These are phyloP conservation scores for Talaromyces adpressus DNA, from an alignment of 495 filamentous ascomycete genomes.

Conservation along the genomic window DNA sequence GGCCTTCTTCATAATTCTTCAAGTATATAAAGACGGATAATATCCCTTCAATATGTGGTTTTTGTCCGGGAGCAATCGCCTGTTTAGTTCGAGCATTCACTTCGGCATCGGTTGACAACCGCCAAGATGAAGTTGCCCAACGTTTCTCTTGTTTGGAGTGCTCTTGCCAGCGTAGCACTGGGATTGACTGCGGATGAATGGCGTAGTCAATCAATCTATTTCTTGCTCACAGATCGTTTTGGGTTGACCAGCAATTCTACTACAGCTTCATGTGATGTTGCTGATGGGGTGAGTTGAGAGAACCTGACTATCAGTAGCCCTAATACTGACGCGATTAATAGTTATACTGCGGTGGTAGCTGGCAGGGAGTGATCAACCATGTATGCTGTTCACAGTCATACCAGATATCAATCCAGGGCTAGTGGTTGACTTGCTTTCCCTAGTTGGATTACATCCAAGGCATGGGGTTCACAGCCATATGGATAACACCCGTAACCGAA, in stretches of 20 bases:
- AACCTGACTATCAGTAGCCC: not conserved
- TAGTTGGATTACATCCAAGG: constrained; percentile 52
- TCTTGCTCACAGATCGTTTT: constrained; percentile 69
- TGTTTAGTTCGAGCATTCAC: not conserved
- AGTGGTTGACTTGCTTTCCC: constrained; percentile 56
- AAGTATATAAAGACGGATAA: not conserved
- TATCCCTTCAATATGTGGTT: not conserved
- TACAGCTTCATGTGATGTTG: constrained; percentile 43
- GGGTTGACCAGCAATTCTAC: constrained; percentile 62
- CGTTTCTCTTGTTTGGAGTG: not conserved
- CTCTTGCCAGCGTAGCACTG: not conserved
- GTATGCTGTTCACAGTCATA: not conserved
- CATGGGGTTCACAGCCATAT: constrained; percentile 77
- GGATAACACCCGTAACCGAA: constrained; percentile 72
- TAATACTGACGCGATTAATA: constrained; percentile 23
- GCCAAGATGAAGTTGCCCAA: not conserved
- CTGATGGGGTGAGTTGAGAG: constrained; percentile 22
- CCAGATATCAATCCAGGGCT: constrained; percentile 28
- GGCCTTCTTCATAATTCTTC: not conserved
- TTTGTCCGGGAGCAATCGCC: not conserved
- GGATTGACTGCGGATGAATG: constrained; percentile 32
- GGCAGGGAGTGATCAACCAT: constrained; percentile 58
- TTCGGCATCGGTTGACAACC: not conserved
- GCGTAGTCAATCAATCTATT: constrained; percentile 63
- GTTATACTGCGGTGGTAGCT: constrained; percentile 72